Percentiles rank a stretch among this genome's conserved stretches.
phyloP scores from a whole-genome alignment of 306 rosid species.

The Trifolium subterraneum region DNA sequence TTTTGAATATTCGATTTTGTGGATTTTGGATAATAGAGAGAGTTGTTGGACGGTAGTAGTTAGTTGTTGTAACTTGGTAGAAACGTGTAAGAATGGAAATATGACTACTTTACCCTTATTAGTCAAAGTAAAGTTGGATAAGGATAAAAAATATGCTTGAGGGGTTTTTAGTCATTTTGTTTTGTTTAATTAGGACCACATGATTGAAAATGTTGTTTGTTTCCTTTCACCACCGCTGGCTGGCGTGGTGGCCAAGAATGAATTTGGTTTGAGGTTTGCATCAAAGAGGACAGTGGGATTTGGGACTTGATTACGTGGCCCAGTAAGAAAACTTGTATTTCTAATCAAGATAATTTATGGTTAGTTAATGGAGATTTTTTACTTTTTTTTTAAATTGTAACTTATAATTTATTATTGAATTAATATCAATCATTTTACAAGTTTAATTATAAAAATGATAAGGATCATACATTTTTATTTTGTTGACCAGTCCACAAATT shows the following conservation, averaged over 20 bases:
- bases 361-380: too few relatives aligned
- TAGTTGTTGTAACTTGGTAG: not conserved
- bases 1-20: not conserved
- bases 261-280: constrained; percentile 5
- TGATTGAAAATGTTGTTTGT: not conserved
- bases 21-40: constrained; percentile 15
- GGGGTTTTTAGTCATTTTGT: constrained; percentile 41
- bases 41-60: not conserved
- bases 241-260: not conserved
- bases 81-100: not conserved
- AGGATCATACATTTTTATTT: too few relatives aligned
- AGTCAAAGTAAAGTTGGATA: not conserved
- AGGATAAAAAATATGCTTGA: not conserved
- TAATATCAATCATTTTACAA: too few relatives aligned
- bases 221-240: not conserved
- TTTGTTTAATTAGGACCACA: constrained; percentile 27
- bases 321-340: not conserved
- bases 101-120: constrained; percentile 11
- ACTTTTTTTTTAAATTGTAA: too few relatives aligned
- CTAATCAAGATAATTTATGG: not conserved
- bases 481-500: too few relatives aligned
- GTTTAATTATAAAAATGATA: too few relatives aligned
- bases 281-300: not conserved
- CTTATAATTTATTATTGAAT: too few relatives aligned
- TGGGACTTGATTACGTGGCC: not conserved